phyloP scores from a whole-genome alignment of 2,329 filamentous ascomycete genomes.

The Boeremia exigua region DNA sequence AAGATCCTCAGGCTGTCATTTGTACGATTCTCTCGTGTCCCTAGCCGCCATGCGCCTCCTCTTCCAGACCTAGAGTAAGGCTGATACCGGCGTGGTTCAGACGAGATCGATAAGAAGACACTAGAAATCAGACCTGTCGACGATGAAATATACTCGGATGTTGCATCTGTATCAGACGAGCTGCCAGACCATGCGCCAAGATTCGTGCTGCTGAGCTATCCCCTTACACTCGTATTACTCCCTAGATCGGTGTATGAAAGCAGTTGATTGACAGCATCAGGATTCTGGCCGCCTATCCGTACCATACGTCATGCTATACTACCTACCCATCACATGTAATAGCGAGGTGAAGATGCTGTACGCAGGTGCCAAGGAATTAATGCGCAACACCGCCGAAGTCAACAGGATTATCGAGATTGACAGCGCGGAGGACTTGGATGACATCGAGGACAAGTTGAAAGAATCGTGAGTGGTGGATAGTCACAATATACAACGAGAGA shows the following conservation, averaged over 20 bases:
- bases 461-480: conserved; percentile 14
- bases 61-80: conserved; percentile 14
- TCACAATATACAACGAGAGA: background rate
- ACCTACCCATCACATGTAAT: conserved; percentile 91
- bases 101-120: conserved; percentile 87
- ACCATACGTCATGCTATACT: conserved; percentile 94
- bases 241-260: background rate
- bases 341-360: conserved; percentile 89
- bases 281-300: conserved; percentile 83
- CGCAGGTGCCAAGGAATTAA: conserved; percentile 92
- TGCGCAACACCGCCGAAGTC: conserved; percentile 93
- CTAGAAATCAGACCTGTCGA: conserved; percentile 88
- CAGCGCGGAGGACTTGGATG: conserved; percentile 78
- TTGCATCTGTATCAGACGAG: conserved; percentile 84
- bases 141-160: conserved; percentile 79
- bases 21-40: conserved; percentile 66
- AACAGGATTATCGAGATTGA: conserved; percentile 85
- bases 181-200: conserved; percentile 91
- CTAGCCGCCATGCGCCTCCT: conserved; percentile 6
- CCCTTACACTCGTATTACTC: conserved; percentile 75
- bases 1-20: conserved; percentile 87
- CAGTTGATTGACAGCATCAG: conserved; percentile 52
- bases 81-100: conserved; percentile 57
- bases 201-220: conserved; percentile 90
- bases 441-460: conserved; percentile 74